Evolutionary conservation across 2,329 filamentous ascomycete genomes (phyloP).

Genomic region (Aspergillaceae sp.): DNA sequence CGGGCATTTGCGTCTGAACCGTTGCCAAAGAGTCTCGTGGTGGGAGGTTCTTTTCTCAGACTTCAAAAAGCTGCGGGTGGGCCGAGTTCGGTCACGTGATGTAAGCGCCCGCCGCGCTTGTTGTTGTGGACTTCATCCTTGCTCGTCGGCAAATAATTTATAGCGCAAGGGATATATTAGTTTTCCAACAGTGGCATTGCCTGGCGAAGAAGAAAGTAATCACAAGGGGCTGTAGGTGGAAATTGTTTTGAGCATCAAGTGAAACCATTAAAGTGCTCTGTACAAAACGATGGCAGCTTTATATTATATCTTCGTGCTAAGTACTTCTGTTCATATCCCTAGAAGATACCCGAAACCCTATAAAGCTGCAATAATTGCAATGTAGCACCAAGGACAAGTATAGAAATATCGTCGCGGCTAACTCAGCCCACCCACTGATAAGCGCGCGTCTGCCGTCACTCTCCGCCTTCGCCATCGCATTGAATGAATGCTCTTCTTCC

Average conservation of each 20-base stretch:
- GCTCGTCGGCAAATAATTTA: too few relatives aligned
- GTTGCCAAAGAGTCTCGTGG: background rate
- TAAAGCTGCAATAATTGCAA: background rate
- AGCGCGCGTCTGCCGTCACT: conserved; percentile 18
- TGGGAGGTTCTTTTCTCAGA: background rate
- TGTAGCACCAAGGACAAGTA: background rate
- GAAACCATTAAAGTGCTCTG: too few relatives aligned
- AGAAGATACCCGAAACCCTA: too few relatives aligned
- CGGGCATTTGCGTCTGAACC: background rate
- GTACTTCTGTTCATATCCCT: too few relatives aligned
- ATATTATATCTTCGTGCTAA: too few relatives aligned
- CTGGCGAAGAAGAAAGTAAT: too few relatives aligned
- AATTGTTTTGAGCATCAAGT: too few relatives aligned
- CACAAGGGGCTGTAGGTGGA: too few relatives aligned
- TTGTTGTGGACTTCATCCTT: background rate
- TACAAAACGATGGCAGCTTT: too few relatives aligned
- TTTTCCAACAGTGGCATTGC: too few relatives aligned
- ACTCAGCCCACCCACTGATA: background rate
- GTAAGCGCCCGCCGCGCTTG: background rate
- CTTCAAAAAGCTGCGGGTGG: background rate
- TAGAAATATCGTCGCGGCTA: background rate
- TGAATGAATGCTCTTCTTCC: background rate
- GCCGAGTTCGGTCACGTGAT: background rate
- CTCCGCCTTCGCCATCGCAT: conserved; percentile 18
- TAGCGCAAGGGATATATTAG: background rate